Evolutionary conservation across 495 filamentous ascomycete genomes (phyloP).

Genomic region (Tirmania nivea): DNA sequence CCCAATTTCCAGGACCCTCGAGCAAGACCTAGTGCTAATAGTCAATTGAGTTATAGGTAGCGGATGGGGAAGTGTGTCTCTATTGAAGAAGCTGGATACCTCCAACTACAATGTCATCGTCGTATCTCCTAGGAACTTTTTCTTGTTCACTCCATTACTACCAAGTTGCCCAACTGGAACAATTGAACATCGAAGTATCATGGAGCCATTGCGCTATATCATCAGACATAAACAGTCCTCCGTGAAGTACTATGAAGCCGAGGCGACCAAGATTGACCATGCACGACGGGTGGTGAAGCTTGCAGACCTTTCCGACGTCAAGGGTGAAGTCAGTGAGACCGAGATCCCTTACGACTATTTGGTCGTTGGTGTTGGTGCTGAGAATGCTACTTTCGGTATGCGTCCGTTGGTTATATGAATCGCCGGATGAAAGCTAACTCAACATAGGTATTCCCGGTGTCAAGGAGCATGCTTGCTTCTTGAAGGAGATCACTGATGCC

Average conservation of each 20-base stretch:
- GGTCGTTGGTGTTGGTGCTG: conserved; percentile 86
- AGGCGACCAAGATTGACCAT: conserved; percentile 89
- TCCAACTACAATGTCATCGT: conserved; percentile 97
- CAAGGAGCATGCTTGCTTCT: conserved; percentile 83
- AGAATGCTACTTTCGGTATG: conserved; percentile 92
- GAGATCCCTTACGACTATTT: conserved; percentile 97
- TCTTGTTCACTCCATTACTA: conserved; percentile 94
- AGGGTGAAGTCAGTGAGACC: conserved; percentile 59
- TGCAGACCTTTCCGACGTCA: conserved; percentile 79
- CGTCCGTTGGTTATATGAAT: neutral
- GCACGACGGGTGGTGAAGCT: conserved; percentile 72
- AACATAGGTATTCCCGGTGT: conserved; percentile 69
- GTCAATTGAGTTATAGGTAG: conserved; percentile 28
- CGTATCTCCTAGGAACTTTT: conserved; percentile 93
- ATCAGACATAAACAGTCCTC: conserved; percentile 73
- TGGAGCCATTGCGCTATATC: conserved; percentile 95
- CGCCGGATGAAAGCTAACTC: conserved; percentile 1
- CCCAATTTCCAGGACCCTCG: neutral
- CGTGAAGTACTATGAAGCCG: conserved; percentile 94
- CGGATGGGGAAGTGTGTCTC: conserved; percentile 89
- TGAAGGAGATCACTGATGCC: conserved; percentile 93
- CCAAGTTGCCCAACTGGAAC: conserved; percentile 92
- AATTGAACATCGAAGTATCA: conserved; percentile 97
- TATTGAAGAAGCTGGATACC: conserved; percentile 95
- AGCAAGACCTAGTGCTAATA: neutral